These are phyloP conservation scores for Vanrija sp. DNA, from an alignment of 1,284 basidiomycete genomes.

Conservation along the genomic window DNA sequence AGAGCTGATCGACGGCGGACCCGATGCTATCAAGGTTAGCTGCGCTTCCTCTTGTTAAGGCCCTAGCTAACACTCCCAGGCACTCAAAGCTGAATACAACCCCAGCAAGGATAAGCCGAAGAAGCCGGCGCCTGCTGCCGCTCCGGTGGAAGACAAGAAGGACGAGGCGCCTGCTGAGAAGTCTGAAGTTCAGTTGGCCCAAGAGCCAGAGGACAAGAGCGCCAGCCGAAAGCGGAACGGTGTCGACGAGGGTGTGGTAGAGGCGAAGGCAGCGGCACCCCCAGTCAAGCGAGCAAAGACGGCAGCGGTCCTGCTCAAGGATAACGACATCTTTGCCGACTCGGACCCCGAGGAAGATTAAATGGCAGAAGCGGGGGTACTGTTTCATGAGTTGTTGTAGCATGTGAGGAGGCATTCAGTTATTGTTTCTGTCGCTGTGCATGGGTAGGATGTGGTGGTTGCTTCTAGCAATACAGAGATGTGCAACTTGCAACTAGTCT, in stretches of 20 bases:
- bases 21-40: slow-evolving; percentile 21
- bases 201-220: background rate
- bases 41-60: rapidly evolving
- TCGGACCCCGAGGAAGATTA: slow-evolving; percentile 15
- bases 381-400: slow-evolving; percentile 1
- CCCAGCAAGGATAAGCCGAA: background rate
- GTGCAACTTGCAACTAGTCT: too few species aligned
- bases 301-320: slow-evolving; percentile 17
- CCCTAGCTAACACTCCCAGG: slow-evolving; percentile 6
- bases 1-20: slow-evolving; percentile 27
- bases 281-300: slow-evolving; percentile 12
- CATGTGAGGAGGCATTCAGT: too few species aligned
- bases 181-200: too few species aligned
- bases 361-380: too few species aligned
- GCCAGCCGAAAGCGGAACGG: background rate
- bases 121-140: background rate
- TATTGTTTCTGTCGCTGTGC: background rate
- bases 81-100: slow-evolving; percentile 17
- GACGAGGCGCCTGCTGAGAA: background rate
- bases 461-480: background rate
- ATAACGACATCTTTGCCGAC: slow-evolving; percentile 27
- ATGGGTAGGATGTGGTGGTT: background rate
- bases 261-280: background rate
- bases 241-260: background rate
- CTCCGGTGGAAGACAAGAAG: background rate